phyloP scores from a whole-genome alignment of 495 filamentous ascomycete species.

The Sordaria brevicollis region DNA sequence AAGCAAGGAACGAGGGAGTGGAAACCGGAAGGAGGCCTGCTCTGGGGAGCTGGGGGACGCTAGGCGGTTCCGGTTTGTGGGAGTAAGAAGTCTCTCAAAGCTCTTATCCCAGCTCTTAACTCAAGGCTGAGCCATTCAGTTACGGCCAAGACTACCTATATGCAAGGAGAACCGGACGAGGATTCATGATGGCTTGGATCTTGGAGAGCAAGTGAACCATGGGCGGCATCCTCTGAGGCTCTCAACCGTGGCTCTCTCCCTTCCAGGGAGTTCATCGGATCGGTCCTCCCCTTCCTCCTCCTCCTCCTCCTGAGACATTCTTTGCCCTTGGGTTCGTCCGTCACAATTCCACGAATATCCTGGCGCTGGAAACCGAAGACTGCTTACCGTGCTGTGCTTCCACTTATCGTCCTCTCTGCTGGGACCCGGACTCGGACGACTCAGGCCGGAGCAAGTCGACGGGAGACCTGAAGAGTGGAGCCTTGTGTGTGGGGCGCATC shows the following conservation, averaged over 20 bases:
- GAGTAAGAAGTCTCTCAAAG: not conserved
- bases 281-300: not conserved
- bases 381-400: not conserved
- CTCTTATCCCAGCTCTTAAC: not conserved
- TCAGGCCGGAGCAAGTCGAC: not conserved
- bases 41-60: too few relatives aligned
- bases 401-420: not conserved
- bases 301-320: not conserved
- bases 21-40: not conserved
- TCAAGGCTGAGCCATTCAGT: not conserved
- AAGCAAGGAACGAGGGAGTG: not conserved
- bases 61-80: not conserved
- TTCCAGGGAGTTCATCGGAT: not conserved
- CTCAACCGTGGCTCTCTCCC: too few relatives aligned
- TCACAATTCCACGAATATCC: not conserved
- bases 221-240: not conserved
- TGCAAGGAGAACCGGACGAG: not conserved
- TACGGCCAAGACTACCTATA: not conserved
- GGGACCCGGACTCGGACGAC: not conserved
- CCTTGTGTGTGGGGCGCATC: not conserved
- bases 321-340: not conserved
- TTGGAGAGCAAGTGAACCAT: not conserved
- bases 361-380: not conserved
- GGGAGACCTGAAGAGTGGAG: not conserved
- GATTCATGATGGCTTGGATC: not conserved